These are phyloP conservation scores for Xylariaceae sp. DNA, from an alignment of 2,329 filamentous ascomycete genomes.

Conservation along the genomic window DNA sequence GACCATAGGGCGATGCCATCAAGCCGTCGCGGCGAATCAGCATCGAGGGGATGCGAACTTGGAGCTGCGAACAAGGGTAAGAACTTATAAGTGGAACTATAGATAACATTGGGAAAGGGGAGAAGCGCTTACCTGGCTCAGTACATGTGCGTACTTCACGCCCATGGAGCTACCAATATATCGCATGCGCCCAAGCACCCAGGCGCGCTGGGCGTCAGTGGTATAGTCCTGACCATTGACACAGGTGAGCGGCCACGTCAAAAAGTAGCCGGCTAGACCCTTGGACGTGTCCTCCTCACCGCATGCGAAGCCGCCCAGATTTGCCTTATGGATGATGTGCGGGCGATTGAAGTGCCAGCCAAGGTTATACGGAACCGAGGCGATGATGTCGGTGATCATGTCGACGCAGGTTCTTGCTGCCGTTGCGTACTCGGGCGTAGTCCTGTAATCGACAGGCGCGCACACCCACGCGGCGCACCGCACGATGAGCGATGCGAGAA, in stretches of 20 bases:
- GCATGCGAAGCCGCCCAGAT: slow-evolving; percentile 43
- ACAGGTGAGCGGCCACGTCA: slow-evolving; percentile 55
- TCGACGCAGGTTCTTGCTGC: slow-evolving; percentile 47
- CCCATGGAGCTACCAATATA: slow-evolving; percentile 54
- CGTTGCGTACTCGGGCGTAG: slow-evolving; percentile 57
- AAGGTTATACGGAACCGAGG: slow-evolving; percentile 57
- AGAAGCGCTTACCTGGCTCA: slow-evolving; percentile 43
- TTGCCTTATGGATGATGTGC: slow-evolving; percentile 34
- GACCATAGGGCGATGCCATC: slow-evolving; percentile 39
- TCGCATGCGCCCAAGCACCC: slow-evolving; percentile 48
- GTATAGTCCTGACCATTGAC: slow-evolving; percentile 53
- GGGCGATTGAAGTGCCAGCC: slow-evolving; percentile 51
- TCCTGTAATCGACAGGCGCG: slow-evolving; percentile 57
- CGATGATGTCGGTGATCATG: slow-evolving; percentile 55
- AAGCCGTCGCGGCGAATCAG: slow-evolving; percentile 52
- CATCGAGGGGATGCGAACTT: slow-evolving; percentile 59
- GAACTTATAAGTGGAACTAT: not conserved
- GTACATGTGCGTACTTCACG: slow-evolving; percentile 52
- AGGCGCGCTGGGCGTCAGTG: slow-evolving; percentile 54
- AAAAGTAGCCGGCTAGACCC: slow-evolving; percentile 53
- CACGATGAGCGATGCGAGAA: slow-evolving; percentile 51
- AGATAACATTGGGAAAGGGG: not conserved
- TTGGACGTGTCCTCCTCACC: slow-evolving; percentile 47
- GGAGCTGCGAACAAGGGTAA: slow-evolving; percentile 35
- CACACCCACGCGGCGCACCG: slow-evolving; percentile 59